Conservation (phyloP, 805 yeast species). For the Gaillardinia entomophila region DNA sequence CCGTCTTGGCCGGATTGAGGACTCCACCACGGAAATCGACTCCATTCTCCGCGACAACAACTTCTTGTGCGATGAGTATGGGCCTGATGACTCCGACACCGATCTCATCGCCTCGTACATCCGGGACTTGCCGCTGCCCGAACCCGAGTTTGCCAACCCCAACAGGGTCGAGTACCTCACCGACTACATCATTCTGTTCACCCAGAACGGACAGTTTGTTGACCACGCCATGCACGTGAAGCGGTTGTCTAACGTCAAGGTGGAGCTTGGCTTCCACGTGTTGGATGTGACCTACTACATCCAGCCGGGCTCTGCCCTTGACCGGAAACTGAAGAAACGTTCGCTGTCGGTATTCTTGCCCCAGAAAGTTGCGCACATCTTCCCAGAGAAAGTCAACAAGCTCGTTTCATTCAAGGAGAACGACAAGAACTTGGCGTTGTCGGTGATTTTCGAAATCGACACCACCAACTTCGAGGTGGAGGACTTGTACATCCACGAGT, state of each 20-base stretch:
- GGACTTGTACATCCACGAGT: slow-evolving; percentile 71
- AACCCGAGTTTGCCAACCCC: slow-evolving; percentile 26
- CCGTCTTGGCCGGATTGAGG: slow-evolving; percentile 77
- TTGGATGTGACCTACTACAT: slow-evolving; percentile 72
- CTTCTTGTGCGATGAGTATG: slow-evolving; percentile 73
- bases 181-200: slow-evolving; percentile 61
- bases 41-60: slow-evolving; percentile 86
- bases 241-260: slow-evolving; percentile 49
- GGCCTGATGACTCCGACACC: slow-evolving; percentile 35
- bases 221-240: slow-evolving; percentile 86
- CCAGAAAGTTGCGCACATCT: slow-evolving; percentile 61
- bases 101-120: slow-evolving; percentile 6
- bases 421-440: slow-evolving; percentile 58
- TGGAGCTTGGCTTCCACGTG: slow-evolving; percentile 82
- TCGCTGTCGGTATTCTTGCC: slow-evolving; percentile 86
- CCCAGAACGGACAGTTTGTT: slow-evolving; percentile 50
- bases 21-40: slow-evolving; percentile 72
- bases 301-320: slow-evolving; percentile 69
- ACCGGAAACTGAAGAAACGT: slow-evolving; percentile 85
- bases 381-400: slow-evolving; percentile 62
- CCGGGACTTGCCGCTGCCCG: slow-evolving; percentile 38
- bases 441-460: slow-evolving; percentile 78
- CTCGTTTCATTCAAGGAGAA: slow-evolving; percentile 56
- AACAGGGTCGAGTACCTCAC: slow-evolving; percentile 48
- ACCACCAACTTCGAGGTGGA: slow-evolving; percentile 64